Evolutionary conservation across 1,284 basidiomycete species (phyloP).

Genomic region (Phlebopus sp.): DNA sequence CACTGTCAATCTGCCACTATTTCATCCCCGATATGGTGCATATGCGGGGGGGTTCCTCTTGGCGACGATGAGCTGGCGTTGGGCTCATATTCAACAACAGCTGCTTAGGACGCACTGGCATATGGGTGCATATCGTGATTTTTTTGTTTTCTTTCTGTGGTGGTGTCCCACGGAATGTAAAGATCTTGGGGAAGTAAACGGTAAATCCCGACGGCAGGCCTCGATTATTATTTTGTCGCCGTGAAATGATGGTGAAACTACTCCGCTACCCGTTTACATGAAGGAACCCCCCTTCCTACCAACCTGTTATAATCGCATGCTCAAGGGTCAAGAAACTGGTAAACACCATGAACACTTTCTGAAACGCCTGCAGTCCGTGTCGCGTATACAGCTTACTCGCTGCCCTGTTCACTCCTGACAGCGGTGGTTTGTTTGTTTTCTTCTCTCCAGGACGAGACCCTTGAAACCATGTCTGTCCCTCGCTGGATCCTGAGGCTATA

Average conservation of each 20-base stretch:
- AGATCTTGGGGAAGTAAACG: too few species aligned
- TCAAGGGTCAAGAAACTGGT: constrained; percentile 26
- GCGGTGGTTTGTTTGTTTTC: constrained; percentile 13
- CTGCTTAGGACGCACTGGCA: too few species aligned
- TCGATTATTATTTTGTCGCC: too few species aligned
- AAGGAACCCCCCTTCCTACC: constrained; percentile 11
- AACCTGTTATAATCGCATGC: constrained; percentile 10
- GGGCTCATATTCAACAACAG: too few species aligned
- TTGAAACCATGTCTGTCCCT: constrained; percentile 23
- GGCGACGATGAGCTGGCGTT: too few species aligned
- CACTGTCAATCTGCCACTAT: constrained; percentile 3
- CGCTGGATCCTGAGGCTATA: constrained; percentile 31
- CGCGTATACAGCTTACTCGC: not conserved
- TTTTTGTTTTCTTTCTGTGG: too few species aligned
- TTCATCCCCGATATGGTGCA: constrained; percentile 6
- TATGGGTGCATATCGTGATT: too few species aligned
- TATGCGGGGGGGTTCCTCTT: too few species aligned
- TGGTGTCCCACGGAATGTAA: too few species aligned
- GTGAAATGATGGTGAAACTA: constrained; percentile 3
- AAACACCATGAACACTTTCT: constrained; percentile 21
- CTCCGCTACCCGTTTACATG: constrained; percentile 9
- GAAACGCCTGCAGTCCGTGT: constrained; percentile 10
- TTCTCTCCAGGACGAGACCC: constrained; percentile 10
- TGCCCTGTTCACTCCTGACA: constrained; percentile 2
- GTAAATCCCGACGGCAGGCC: too few species aligned